Conservation (phyloP, 257 asterid species). For the Orobanche coerulescens region DNA sequence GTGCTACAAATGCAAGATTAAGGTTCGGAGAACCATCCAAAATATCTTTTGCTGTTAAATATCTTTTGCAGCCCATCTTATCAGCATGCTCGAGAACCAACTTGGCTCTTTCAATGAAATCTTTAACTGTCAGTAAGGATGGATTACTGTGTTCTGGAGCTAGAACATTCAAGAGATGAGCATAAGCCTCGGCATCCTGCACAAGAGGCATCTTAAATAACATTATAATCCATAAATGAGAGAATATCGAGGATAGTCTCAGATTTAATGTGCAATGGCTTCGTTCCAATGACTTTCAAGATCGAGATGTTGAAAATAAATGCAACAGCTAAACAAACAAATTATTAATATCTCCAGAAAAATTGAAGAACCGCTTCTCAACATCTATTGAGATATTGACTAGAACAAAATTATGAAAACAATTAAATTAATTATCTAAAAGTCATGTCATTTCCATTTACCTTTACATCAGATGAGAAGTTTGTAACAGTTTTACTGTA, state of each 20-base stretch:
- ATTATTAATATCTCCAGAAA: background rate
- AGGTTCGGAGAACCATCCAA: slow-evolving; percentile 96
- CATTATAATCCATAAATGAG: slow-evolving; percentile 3
- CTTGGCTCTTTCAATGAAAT: slow-evolving; percentile 73
- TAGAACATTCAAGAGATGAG: slow-evolving; percentile 76
- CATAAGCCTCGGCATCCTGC: slow-evolving; percentile 97
- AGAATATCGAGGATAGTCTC: background rate
- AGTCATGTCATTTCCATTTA: slow-evolving; percentile 24
- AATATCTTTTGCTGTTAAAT: slow-evolving; percentile 90
- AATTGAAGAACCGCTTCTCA: background rate
- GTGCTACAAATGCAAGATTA: slow-evolving; percentile 98
- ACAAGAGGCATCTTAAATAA: slow-evolving; percentile 14
- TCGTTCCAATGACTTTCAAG: background rate
- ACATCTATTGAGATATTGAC: background rate
- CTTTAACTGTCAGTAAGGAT: slow-evolving; percentile 53
- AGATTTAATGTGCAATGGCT: background rate
- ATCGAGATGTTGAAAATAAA: background rate
- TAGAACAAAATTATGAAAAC: slow-evolving; percentile 4
- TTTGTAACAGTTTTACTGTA: slow-evolving; percentile 73
- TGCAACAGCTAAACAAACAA: background rate
- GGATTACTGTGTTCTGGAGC: slow-evolving; percentile 89
- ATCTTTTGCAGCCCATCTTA: slow-evolving; percentile 96
- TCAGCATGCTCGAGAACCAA: slow-evolving; percentile 96
- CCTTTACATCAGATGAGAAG: slow-evolving; percentile 97
- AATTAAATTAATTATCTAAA: background rate